Percentiles rank a stretch among this genome's conserved stretches.
These are phyloP conservation scores for Myriangium duriaei DNA, from an alignment of 2,329 filamentous ascomycete genomes.

Conservation along the genomic window DNA sequence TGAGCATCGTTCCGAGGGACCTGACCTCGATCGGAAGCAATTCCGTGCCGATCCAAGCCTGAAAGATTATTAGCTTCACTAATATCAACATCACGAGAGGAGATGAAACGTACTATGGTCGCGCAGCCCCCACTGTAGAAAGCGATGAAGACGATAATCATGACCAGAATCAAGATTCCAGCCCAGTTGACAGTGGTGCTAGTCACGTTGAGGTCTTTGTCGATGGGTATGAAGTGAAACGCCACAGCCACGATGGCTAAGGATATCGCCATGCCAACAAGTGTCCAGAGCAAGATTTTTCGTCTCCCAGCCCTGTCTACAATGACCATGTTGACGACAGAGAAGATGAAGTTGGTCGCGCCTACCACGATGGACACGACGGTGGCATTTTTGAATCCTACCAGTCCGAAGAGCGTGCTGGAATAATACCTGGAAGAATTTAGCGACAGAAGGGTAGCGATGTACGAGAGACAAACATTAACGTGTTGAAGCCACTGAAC, in stretches of 20 bases:
- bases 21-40: conserved; percentile 37
- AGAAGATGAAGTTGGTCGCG: conserved; percentile 69
- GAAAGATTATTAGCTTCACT: too few relatives aligned
- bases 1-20: conserved; percentile 38
- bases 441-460: too few relatives aligned
- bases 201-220: too few relatives aligned
- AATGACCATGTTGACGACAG: conserved; percentile 55
- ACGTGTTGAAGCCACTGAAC: conserved; percentile 49
- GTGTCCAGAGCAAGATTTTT: conserved; percentile 60
- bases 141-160: conserved; percentile 32
- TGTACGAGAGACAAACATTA: too few relatives aligned
- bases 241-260: conserved; percentile 58
- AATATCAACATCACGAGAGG: too few relatives aligned
- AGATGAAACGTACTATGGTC: too few relatives aligned
- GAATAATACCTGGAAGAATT: too few relatives aligned
- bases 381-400: conserved; percentile 47
- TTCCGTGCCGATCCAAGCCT: conserved; percentile 37
- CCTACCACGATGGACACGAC: conserved; percentile 56
- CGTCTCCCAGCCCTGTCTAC: conserved; percentile 70
- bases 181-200: too few relatives aligned
- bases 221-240: conserved; percentile 50
- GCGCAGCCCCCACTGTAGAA: conserved; percentile 36
- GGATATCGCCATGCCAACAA: conserved; percentile 64
- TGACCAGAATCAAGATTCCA: conserved; percentile 29
- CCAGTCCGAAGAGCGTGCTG: conserved; percentile 37